Conservation (phyloP, 768 basidiomycete species). For the Lactifluus hygrophoroides region DNA sequence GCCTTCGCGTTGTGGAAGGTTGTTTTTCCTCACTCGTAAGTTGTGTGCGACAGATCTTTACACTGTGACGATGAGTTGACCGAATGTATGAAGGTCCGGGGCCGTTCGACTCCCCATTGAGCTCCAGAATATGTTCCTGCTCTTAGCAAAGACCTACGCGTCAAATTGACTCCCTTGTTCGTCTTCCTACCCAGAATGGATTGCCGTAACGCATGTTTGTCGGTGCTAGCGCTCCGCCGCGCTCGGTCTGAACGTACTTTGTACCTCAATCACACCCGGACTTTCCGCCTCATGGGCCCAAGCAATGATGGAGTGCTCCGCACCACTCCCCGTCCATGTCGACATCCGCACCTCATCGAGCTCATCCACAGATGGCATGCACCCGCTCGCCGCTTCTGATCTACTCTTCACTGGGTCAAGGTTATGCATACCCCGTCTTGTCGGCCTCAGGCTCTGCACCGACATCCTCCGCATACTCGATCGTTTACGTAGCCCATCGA, state of each 20-base stretch:
- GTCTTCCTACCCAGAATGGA: constrained; percentile 1
- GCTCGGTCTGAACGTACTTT: constrained; percentile 12
- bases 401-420: constrained; percentile 8
- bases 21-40: background rate
- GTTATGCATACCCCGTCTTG: constrained; percentile 8
- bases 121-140: constrained; percentile 3
- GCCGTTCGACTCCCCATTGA: constrained; percentile 1
- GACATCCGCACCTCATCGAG: constrained; percentile 8
- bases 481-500: constrained; percentile 11
- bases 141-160: background rate
- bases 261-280: constrained; percentile 7
- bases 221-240: constrained; percentile 12
- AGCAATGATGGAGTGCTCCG: constrained; percentile 14
- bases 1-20: background rate
- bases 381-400: constrained; percentile 15
- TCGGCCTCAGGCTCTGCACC: constrained; percentile 3
- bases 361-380: background rate
- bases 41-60: background rate
- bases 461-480: constrained; percentile 9
- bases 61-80: background rate
- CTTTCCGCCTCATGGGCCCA: constrained; percentile 11
- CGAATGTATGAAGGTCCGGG: background rate
- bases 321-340: constrained; percentile 6
- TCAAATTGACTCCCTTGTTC: background rate
- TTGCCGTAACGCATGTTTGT: constrained; percentile 10